Evolutionary conservation across 2,329 filamentous ascomycete species (phyloP).

Genomic region (Penicillium polonicum): DNA sequence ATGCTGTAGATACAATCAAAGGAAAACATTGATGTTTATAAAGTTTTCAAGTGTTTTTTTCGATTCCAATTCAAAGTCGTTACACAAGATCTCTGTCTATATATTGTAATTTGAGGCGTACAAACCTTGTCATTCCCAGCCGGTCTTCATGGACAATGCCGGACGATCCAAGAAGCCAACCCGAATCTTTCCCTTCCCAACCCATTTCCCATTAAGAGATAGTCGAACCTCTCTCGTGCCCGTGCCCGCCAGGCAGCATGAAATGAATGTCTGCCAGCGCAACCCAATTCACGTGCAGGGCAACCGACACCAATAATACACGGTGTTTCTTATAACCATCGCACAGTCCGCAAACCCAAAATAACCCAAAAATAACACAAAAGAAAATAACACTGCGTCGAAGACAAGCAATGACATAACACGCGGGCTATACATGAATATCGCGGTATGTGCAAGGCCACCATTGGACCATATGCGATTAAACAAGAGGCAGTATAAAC

Average conservation of each 20-base stretch:
- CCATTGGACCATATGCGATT: slow-evolving; percentile 6
- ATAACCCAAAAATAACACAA: neutral
- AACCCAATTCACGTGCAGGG: slow-evolving; percentile 7
- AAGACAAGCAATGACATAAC: neutral
- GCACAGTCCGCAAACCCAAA: neutral
- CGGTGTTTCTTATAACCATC: slow-evolving; percentile 8
- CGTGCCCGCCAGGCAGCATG: slow-evolving; percentile 23
- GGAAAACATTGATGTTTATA: neutral
- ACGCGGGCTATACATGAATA: neutral
- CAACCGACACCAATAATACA: slow-evolving; percentile 18
- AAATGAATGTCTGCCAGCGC: slow-evolving; percentile 8
- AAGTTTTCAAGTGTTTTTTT: slow-evolving; percentile 1
- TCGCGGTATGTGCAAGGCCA: slow-evolving; percentile 5
- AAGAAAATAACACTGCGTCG: neutral
- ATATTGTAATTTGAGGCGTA: slow-evolving; percentile 2
- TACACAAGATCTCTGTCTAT: slow-evolving; percentile 11
- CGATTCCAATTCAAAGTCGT: slow-evolving; percentile 7
- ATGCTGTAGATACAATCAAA: neutral
- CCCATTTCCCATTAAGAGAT: slow-evolving; percentile 1
- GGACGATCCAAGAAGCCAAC: slow-evolving; percentile 16
- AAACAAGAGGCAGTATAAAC: slow-evolving; percentile 9
- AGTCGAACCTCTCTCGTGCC: slow-evolving; percentile 11
- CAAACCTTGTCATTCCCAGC: slow-evolving; percentile 7
- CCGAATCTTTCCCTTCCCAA: slow-evolving; percentile 4
- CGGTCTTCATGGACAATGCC: slow-evolving; percentile 19